Base-by-base conservation (phyloP, 257 asterid genomes). In the Echium plantagineum region DNA sequence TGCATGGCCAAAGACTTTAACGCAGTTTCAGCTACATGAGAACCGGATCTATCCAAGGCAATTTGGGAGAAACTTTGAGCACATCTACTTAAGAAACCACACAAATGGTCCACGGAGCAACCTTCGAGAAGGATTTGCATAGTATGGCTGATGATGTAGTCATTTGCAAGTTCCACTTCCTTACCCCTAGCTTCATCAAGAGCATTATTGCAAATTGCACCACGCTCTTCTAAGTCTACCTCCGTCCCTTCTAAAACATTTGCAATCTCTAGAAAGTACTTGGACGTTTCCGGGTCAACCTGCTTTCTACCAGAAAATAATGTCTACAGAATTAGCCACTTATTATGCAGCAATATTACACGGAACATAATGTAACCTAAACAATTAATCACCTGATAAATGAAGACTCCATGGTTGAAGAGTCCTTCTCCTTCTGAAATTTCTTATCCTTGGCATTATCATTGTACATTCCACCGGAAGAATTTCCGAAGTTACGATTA, bases 21-120 rank as follows among this genome's bases (percentile, higher is more conserved):
- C 59, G 97, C 91, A 20, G 98, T 78, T 75, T 93, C 97, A 65
- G 85, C 97, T 28, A 93, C 98, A 67, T 93, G 98, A 57, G 98
- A 93, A 72, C 98, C 97, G 15, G 97, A 93, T 70, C 85, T 81
- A 74, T 93, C 97, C 76, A 70, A 77, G 20, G 87, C 80, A 63
- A 93, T 86, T 16, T 77, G 83, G 42, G 77, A 62, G 72, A 93
- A 86, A n/a, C 67, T 65, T 55, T 74, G 60, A 7, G 87, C 81
- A 67, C 85, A 82, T 69, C 77, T 76, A 46, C 60, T 78, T 21
- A 93, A 79, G 67, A 93, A 89, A 71, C 78, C 69, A 74, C 97
- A 89, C 67, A 93, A 87, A 52, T 69, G 78, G 58, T 89, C 96
- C 61, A 80, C 60, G 3, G 95, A 82, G 81, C 91, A 86, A 63